Evolutionary conservation across 345 rosid genomes (phyloP).

Genomic region (Salix udensis): DNA sequence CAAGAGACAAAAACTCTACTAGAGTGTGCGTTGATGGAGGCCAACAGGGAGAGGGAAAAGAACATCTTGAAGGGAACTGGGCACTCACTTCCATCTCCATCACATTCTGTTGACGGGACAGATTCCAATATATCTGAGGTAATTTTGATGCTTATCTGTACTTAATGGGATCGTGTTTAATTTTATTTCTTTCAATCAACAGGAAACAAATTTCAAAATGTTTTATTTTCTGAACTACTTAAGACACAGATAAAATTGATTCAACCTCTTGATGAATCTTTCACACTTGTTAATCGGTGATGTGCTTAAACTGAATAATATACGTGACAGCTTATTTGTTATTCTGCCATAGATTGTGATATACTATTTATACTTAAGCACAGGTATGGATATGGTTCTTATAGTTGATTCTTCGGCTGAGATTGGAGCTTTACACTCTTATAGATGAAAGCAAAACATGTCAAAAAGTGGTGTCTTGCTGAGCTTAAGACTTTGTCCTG

Average conservation of each 20-base stretch:
- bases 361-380: background rate
- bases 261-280: background rate
- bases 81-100: constrained; percentile 58
- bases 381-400: background rate
- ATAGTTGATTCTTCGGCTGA: background rate
- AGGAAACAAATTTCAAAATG: background rate
- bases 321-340: background rate
- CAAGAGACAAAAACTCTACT: constrained; percentile 74
- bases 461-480: background rate
- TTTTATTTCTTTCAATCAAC: background rate
- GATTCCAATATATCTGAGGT: constrained; percentile 92
- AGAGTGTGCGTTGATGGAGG: constrained; percentile 84
- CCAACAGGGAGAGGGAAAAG: constrained; percentile 82
- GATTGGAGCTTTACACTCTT: background rate
- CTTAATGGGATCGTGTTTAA: background rate
- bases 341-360: background rate
- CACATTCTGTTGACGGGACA: constrained; percentile 51
- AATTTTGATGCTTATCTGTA: background rate
- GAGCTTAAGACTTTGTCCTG: background rate
- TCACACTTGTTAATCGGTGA: background rate
- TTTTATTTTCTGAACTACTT: background rate
- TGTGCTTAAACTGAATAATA: background rate
- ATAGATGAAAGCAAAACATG: background rate
- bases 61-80: constrained; percentile 65
- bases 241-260: background rate